phyloP scores from a whole-genome alignment of 2,329 filamentous ascomycete species.

The Colletotrichum trifolii region DNA sequence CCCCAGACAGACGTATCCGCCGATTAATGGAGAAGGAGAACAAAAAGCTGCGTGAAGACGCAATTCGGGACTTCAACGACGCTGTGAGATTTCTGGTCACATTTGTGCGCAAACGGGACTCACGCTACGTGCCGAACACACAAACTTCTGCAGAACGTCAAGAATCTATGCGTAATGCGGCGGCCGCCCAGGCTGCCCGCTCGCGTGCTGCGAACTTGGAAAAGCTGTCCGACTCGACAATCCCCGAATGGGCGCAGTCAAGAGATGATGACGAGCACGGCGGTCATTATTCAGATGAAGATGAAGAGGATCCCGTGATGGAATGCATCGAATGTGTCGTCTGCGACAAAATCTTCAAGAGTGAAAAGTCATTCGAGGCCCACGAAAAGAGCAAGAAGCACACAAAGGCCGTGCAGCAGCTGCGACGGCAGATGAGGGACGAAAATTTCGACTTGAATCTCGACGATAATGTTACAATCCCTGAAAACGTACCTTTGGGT shows the following conservation, averaged over 20 bases:
- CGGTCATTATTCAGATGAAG: constrained; percentile 70
- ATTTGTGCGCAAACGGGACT: constrained; percentile 92
- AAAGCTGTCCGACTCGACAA: constrained; percentile 71
- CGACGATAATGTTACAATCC: constrained; percentile 6
- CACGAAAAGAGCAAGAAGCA: constrained; percentile 99
- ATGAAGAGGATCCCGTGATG: constrained; percentile 62
- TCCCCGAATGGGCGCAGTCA: constrained; percentile 81
- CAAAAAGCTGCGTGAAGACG: constrained; percentile 83
- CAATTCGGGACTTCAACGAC: constrained; percentile 89
- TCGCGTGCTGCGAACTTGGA: constrained; percentile 85
- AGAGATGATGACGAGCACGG: constrained; percentile 56
- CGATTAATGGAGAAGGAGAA: constrained; percentile 97
- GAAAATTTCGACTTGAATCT: constrained; percentile 72
- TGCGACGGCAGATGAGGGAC: constrained; percentile 84
- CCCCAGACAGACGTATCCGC: constrained; percentile 84
- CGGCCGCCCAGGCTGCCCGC: constrained; percentile 84
- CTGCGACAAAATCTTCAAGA: constrained; percentile 87
- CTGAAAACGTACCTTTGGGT: background rate
- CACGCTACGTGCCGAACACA: constrained; percentile 80
- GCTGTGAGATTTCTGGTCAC: constrained; percentile 86
- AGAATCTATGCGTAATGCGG: constrained; percentile 79
- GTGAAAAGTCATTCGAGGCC: constrained; percentile 88
- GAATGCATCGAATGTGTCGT: constrained; percentile 79
- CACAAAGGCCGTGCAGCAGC: constrained; percentile 82
- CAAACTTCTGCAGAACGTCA: constrained; percentile 86